These are phyloP conservation scores for Citrus sinensis DNA, from an alignment of 345 rosid genomes.

Conservation along the genomic window DNA sequence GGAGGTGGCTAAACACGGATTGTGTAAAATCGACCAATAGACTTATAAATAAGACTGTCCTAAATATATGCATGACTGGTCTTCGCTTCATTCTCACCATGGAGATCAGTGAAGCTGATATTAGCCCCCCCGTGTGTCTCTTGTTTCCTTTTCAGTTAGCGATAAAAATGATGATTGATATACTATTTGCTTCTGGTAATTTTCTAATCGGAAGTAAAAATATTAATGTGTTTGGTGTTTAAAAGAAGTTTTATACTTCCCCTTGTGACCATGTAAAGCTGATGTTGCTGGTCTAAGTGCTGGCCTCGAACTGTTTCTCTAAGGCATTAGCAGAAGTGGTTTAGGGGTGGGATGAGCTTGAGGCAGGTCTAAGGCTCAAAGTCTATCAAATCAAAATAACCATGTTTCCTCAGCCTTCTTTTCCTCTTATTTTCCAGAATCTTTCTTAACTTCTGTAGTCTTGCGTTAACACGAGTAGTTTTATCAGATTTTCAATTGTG, in stretches of 20 bases:
- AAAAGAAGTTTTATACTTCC: not conserved
- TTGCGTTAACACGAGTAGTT: not conserved
- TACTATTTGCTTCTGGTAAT: not conserved
- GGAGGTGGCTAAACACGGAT: not conserved
- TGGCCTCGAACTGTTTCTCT: conserved; percentile 3
- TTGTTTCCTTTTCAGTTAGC: not conserved
- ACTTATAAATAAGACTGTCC: not conserved
- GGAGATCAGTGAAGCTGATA: not conserved
- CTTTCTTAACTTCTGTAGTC: not conserved
- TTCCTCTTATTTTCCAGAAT: not conserved
- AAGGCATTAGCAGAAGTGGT: not conserved
- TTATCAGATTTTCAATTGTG: not conserved
- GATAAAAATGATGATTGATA: not conserved
- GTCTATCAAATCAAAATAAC: not conserved
- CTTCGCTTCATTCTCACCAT: not conserved
- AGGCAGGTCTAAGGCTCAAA: not conserved
- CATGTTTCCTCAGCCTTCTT: not conserved
- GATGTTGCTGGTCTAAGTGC: not conserved
- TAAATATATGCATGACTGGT: not conserved
- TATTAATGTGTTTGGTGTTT: not conserved
- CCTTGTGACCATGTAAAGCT: not conserved
- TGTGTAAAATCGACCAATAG: not conserved
- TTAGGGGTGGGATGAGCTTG: not conserved
- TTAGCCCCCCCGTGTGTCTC: too few relatives aligned
- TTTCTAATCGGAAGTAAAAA: not conserved